These are phyloP conservation scores for Adansonia gregorii DNA, from an alignment of 441 rosid genomes.

Conservation along the genomic window DNA sequence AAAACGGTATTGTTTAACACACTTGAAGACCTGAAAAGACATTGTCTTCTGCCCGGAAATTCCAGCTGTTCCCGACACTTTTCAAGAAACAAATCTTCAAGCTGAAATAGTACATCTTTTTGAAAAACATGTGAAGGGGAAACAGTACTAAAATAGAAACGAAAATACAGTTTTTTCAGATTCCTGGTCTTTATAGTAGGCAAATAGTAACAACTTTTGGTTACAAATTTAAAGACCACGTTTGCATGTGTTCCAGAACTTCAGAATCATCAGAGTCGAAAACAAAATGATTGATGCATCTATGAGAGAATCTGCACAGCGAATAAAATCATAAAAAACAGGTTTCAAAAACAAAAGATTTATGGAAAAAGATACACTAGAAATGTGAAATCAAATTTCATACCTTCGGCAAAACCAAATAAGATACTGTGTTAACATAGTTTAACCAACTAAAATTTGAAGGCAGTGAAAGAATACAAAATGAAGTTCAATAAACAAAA, in stretches of 20 bases:
- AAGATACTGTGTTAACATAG: slow-evolving; percentile 1
- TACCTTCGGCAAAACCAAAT: slow-evolving; percentile 23
- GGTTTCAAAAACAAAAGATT: slow-evolving; percentile 34
- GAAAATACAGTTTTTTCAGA: slow-evolving; percentile 59
- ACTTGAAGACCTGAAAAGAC: slow-evolving; percentile 32
- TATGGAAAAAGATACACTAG: slow-evolving; percentile 15
- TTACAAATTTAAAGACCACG: slow-evolving; percentile 60
- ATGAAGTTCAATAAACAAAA: background rate
- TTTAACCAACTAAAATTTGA: slow-evolving; percentile 2
- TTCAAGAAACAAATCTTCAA: slow-evolving; percentile 30
- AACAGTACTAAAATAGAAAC: slow-evolving; percentile 29
- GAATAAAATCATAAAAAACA: slow-evolving; percentile 44
- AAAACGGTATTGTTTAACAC: slow-evolving; percentile 27
- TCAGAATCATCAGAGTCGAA: slow-evolving; percentile 75
- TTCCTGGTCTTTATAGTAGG: slow-evolving; percentile 48
- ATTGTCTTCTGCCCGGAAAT: slow-evolving; percentile 25
- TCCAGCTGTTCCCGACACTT: slow-evolving; percentile 29
- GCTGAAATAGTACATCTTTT: slow-evolving; percentile 35
- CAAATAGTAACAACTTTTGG: slow-evolving; percentile 56
- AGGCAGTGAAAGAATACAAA: background rate
- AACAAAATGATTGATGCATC: slow-evolving; percentile 59
- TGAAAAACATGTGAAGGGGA: slow-evolving; percentile 28
- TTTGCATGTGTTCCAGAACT: slow-evolving; percentile 73
- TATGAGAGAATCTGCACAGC: slow-evolving; percentile 67
- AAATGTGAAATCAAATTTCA: slow-evolving; percentile 11